These are phyloP conservation scores for Fremontodendron californicum DNA, from an alignment of 345 rosid species.

Conservation along the genomic window DNA sequence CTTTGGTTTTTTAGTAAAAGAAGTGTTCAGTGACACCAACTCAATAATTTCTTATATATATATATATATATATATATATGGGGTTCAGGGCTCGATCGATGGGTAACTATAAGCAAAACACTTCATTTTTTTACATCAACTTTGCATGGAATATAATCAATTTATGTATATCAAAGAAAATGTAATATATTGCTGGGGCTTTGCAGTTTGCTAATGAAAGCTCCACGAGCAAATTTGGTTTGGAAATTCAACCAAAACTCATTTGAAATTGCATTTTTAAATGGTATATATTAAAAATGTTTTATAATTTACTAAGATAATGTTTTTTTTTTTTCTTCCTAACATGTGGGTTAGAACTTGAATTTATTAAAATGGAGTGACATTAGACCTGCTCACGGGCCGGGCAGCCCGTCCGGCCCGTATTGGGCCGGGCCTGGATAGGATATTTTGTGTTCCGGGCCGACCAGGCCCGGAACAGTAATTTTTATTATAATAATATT, in stretches of 20 bases:
- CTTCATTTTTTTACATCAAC: no score
- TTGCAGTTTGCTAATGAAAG: neutral
- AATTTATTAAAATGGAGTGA: neutral
- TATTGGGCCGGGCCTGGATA: no score
- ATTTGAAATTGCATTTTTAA: neutral
- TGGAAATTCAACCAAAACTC: neutral
- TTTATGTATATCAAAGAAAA: neutral
- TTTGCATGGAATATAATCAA: no score
- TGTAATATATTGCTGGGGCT: neutral
- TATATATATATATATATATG: neutral
- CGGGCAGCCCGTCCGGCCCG: no score
- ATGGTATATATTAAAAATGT: neutral
- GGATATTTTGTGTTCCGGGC: no score
- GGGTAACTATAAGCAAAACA: neutral
- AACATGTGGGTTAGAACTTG: neutral
- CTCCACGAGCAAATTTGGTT: no score
- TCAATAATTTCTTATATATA: neutral
- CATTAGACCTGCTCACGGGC: no score
- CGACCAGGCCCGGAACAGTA: no score
- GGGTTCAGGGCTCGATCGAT: neutral
- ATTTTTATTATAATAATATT: no score
- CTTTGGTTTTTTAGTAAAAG: no score
- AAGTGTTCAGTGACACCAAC: no score
- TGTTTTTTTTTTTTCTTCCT: neutral
- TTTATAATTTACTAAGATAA: neutral